Conservation (phyloP, 345 rosid species). For the Arabis hirsuta region DNA sequence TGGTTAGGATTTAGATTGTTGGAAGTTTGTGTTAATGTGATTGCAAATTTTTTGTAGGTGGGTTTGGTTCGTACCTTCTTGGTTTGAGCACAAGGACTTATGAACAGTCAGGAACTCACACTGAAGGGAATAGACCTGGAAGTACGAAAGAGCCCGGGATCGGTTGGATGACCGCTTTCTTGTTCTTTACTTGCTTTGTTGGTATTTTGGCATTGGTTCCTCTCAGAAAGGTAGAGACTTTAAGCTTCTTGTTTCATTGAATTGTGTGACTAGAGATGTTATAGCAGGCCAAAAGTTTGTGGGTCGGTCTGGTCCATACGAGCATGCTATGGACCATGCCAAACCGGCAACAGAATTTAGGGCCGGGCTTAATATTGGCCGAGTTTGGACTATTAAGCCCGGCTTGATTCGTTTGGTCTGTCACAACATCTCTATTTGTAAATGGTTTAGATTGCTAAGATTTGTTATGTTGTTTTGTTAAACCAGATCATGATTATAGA, state of each 20-base stretch:
- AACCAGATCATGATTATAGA: slow-evolving; percentile 86
- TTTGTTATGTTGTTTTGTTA: neutral
- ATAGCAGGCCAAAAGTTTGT: slow-evolving; percentile 10
- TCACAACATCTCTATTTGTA: neutral
- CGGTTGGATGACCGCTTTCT: slow-evolving; percentile 90
- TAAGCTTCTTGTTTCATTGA: neutral
- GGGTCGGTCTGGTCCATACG: neutral
- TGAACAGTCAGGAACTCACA: slow-evolving; percentile 68
- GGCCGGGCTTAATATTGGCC: neutral
- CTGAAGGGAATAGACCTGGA: slow-evolving; percentile 65
- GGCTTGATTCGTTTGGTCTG: slow-evolving; percentile 4
- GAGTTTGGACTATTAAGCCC: neutral
- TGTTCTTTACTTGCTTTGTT: slow-evolving; percentile 75
- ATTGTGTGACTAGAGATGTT: slow-evolving; percentile 17
- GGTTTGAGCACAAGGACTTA: slow-evolving; percentile 73
- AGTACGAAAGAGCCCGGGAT: slow-evolving; percentile 81
- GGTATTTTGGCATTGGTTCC: slow-evolving; percentile 90
- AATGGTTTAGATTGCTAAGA: slow-evolving; percentile 4
- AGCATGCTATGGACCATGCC: neutral
- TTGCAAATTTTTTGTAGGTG: slow-evolving; percentile 57
- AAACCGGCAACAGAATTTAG: neutral
- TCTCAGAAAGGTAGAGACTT: slow-evolving; percentile 64
- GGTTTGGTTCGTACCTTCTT: slow-evolving; percentile 91
- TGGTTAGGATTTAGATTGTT: neutral
- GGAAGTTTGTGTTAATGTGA: slow-evolving; percentile 6